These are phyloP conservation scores for Hypoxylon subgilvum DNA, from an alignment of 495 filamentous ascomycete species.

Conservation along the genomic window DNA sequence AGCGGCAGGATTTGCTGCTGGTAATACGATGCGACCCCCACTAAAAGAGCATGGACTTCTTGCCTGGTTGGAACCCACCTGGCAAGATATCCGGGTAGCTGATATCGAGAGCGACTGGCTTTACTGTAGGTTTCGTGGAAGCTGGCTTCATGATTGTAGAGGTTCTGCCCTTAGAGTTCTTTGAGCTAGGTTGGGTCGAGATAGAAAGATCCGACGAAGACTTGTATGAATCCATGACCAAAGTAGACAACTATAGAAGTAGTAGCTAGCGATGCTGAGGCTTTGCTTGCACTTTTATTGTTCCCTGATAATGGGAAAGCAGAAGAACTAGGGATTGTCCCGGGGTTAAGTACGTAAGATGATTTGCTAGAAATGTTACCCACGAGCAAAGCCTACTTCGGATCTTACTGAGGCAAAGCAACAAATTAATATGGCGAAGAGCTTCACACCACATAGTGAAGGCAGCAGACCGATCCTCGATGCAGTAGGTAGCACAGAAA, in stretches of 20 bases:
- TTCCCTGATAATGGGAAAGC: background rate
- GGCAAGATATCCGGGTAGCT: slow-evolving; percentile 39
- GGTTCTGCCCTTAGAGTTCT: slow-evolving; percentile 1
- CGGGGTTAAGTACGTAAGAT: background rate
- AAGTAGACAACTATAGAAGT: no score
- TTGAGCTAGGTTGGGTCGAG: background rate
- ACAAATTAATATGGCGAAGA: slow-evolving; percentile 1
- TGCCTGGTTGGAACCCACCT: slow-evolving; percentile 38
- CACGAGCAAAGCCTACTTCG: background rate
- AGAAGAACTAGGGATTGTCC: background rate
- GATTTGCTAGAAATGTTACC: background rate
- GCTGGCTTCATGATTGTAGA: background rate
- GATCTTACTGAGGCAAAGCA: background rate
- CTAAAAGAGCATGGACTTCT: slow-evolving; percentile 34
- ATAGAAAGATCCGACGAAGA: slow-evolving; percentile 6
- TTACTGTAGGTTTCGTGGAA: slow-evolving; percentile 5
- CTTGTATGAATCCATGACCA: slow-evolving; percentile 27
- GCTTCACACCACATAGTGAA: background rate
- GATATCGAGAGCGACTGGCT: slow-evolving; percentile 11
- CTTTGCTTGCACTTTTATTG: no score
- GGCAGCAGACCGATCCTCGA: slow-evolving; percentile 19
- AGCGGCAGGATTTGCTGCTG: no score
- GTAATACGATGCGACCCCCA: no score
- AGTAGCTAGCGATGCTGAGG: background rate
- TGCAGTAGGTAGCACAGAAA: slow-evolving; percentile 19